These are phyloP conservation scores for Biancaea sappan DNA, from an alignment of 306 rosid genomes.

Conservation along the genomic window DNA sequence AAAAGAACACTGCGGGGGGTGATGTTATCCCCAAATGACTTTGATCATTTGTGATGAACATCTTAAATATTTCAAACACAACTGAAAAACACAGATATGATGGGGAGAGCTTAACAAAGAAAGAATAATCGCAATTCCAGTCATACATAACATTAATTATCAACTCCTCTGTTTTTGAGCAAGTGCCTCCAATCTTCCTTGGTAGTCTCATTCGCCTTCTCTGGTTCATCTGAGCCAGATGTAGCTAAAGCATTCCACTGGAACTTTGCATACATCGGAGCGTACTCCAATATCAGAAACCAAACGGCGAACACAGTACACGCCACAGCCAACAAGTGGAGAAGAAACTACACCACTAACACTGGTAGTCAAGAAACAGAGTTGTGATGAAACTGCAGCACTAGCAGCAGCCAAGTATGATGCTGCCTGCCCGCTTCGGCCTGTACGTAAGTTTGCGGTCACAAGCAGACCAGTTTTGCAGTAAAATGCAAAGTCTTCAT, in stretches of 20 bases:
- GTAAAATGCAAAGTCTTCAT: conserved; percentile 86
- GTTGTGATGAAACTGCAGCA: conserved; percentile 57
- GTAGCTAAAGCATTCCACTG: conserved; percentile 60
- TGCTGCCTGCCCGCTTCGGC: conserved; percentile 77
- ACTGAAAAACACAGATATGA: neutral
- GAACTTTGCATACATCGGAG: conserved; percentile 64
- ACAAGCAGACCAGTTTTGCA: conserved; percentile 89
- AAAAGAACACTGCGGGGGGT: neutral
- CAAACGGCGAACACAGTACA: conserved; percentile 59
- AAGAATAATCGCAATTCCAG: neutral
- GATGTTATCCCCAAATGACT: conserved; percentile 4
- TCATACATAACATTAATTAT: conserved; percentile 21
- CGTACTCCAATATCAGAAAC: conserved; percentile 73
- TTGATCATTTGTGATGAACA: conserved; percentile 15
- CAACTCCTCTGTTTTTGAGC: neutral
- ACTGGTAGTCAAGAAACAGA: conserved; percentile 62
- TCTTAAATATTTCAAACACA: neutral
- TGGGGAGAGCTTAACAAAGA: neutral
- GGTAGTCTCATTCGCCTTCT: conserved; percentile 29
- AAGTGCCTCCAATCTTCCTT: conserved; percentile 42
- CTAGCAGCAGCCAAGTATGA: conserved; percentile 60
- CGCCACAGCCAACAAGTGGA: conserved; percentile 51
- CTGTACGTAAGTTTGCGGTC: conserved; percentile 53
- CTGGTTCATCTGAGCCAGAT: conserved; percentile 30
- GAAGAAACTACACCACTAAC: conserved; percentile 53